Base-by-base conservation (phyloP, 2,329 filamentous ascomycete genomes). In the Achaetomium macrosporum region DNA sequence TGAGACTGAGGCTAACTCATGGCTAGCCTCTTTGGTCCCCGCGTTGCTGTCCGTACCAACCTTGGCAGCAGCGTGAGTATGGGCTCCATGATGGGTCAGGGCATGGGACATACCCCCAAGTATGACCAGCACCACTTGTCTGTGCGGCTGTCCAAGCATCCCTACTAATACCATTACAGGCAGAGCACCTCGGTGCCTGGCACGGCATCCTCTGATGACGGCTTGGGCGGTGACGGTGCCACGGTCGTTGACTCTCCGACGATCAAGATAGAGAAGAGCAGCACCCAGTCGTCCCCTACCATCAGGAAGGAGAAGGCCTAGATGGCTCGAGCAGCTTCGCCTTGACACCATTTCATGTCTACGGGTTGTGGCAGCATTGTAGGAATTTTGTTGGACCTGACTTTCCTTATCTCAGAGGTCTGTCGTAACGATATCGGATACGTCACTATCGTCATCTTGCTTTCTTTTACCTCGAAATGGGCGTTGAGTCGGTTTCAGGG, bases 191-290 rank as follows among this genome's bases (percentile, higher is more conserved):
- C 72, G 56, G 70, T 69, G 50, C 65, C 68, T 51, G 66, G 69
- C 45, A 65, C 73, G 51, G 67, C 68, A 43, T 68, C 73, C 50
- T 78, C 76, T 43, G 75, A 78, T 57, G 69, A 72, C 56, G 68
- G 67, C 45, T 69, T 72, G 39, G 75, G 69, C 54, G 76, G 79
- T 57, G 78, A 82, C 62, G 75, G 73, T 55, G 72, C 75, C 52
- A 80, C 78, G n/a, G 73, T 81, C 55, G 73, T 77, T 44, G 76
- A 81, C 56, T 72, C 73, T 51, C 72, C 71, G 47, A 67, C 71
- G 50, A 65, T 67, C 48, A 72, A 70, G 50, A 65, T 67, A 47
- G 71, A 70, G 50, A 67, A 70, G 50, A 71, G 71, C 58, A 76
- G 73, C 63, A 70, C 73, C 59, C 69, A 74, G 58, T 75, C 73